Evolutionary conservation across 2,329 filamentous ascomycete species (phyloP).

Genomic region (Colletotrichum gloeosporioides): DNA sequence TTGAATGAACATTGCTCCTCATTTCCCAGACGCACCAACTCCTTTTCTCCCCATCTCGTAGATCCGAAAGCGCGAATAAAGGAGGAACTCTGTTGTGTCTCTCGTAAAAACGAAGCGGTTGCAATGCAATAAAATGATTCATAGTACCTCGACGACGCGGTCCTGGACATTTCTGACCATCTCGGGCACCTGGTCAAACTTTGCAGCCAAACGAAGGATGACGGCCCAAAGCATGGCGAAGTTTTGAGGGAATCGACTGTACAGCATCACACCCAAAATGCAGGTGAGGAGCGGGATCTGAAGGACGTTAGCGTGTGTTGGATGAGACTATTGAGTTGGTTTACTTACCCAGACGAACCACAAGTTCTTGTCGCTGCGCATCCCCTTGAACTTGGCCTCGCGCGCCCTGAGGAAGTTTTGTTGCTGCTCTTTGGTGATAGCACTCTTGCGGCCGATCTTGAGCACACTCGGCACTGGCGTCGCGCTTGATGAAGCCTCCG

Average conservation of each 20-base stretch:
- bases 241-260: slow-evolving; percentile 56
- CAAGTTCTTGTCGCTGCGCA: slow-evolving; percentile 68
- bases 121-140: background rate
- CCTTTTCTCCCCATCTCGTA: slow-evolving; percentile 10
- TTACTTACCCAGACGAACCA: slow-evolving; percentile 71
- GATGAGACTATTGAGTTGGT: background rate
- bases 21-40: slow-evolving; percentile 9
- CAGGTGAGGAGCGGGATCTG: slow-evolving; percentile 56
- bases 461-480: slow-evolving; percentile 43
- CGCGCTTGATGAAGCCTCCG: slow-evolving; percentile 27
- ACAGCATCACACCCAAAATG: slow-evolving; percentile 55
- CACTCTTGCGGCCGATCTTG: slow-evolving; percentile 67
- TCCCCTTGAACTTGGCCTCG: slow-evolving; percentile 66
- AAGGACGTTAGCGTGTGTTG: slow-evolving; percentile 24
- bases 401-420: slow-evolving; percentile 66
- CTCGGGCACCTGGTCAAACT: slow-evolving; percentile 10
- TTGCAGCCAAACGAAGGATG: slow-evolving; percentile 16
- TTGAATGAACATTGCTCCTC: background rate
- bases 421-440: slow-evolving; percentile 69
- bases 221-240: slow-evolving; percentile 28
- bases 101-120: background rate
- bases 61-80: slow-evolving; percentile 7
- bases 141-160: slow-evolving; percentile 30
- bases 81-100: background rate
- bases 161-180: slow-evolving; percentile 18